These are phyloP conservation scores for Alternaria ventricosa DNA, from an alignment of 2,329 filamentous ascomycete species.

Conservation along the genomic window DNA sequence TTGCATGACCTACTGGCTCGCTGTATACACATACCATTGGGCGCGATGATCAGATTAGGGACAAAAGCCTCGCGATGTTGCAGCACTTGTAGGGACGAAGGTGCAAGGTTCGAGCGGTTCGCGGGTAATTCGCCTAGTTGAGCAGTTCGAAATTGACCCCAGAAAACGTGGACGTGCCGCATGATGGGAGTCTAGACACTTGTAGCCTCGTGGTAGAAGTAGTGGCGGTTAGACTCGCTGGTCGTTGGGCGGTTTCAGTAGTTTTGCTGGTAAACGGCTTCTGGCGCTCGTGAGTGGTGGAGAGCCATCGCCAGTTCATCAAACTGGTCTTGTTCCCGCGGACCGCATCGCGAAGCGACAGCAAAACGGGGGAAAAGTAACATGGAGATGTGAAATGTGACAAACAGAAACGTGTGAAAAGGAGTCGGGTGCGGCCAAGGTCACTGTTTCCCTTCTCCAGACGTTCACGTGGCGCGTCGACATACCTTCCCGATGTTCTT, in stretches of 20 bases:
- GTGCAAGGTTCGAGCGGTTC: conserved; percentile 10
- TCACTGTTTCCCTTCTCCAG: background rate
- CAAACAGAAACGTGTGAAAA: background rate
- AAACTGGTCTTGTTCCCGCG: conserved; percentile 12
- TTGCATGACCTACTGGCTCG: conserved; percentile 20
- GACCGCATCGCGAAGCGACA: background rate
- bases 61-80: conserved; percentile 27
- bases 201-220: conserved; percentile 18
- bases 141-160: conserved; percentile 27
- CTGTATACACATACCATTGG: conserved; percentile 23
- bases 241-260: conserved; percentile 11
- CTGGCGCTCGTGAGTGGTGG: conserved; percentile 15
- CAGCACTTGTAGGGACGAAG: conserved; percentile 17
- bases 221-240: conserved; percentile 10
- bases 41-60: conserved; percentile 16
- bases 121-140: conserved; percentile 36
- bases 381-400: background rate
- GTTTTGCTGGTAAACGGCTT: background rate
- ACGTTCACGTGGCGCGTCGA: background rate
- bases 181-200: conserved; percentile 27
- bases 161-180: conserved; percentile 28
- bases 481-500: background rate
- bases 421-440: background rate
- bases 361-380: background rate
- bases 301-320: conserved; percentile 4